phyloP scores from a whole-genome alignment of 2,329 filamentous ascomycete species.

The Xylariaceae sp. region DNA sequence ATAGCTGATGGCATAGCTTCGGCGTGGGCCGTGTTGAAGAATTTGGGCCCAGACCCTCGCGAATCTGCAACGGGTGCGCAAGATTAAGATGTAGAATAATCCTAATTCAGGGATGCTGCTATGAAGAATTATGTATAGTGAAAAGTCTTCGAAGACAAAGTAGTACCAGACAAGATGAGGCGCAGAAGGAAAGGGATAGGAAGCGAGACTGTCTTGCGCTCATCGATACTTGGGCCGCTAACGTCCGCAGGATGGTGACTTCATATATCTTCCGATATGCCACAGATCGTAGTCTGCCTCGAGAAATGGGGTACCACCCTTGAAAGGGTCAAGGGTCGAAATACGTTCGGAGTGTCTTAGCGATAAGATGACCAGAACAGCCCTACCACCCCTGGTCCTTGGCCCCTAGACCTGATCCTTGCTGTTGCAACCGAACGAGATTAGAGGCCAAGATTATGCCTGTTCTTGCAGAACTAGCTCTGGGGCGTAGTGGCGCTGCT shows the following conservation, averaged over 20 bases:
- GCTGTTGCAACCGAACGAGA: slow-evolving; percentile 19
- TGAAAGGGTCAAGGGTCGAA: slow-evolving; percentile 11
- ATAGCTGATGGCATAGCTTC: slow-evolving; percentile 36
- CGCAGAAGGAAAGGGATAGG: background rate
- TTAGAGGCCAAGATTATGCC: slow-evolving; percentile 22
- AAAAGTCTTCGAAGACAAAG: slow-evolving; percentile 1
- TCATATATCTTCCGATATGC: slow-evolving; percentile 31
- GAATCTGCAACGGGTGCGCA: background rate
- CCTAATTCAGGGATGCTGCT: background rate
- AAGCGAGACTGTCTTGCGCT: slow-evolving; percentile 13
- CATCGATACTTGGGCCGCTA: background rate
- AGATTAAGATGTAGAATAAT: background rate
- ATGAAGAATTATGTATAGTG: background rate
- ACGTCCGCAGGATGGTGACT: slow-evolving; percentile 22
- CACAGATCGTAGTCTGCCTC: slow-evolving; percentile 5
- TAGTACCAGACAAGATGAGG: background rate
- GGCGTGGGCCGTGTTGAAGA: slow-evolving; percentile 20
- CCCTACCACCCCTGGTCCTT: slow-evolving; percentile 21
- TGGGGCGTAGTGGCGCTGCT: slow-evolving; percentile 32
- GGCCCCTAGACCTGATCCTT: slow-evolving; percentile 1
- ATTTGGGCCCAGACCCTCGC: slow-evolving; percentile 15
- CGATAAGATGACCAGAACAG: slow-evolving; percentile 16
- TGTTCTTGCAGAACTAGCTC: slow-evolving; percentile 21
- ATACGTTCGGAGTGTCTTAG: background rate
- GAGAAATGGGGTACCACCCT: slow-evolving; percentile 1